Base-by-base conservation (phyloP, 495 filamentous ascomycete genomes). In the Penicillium longicatenatum region DNA sequence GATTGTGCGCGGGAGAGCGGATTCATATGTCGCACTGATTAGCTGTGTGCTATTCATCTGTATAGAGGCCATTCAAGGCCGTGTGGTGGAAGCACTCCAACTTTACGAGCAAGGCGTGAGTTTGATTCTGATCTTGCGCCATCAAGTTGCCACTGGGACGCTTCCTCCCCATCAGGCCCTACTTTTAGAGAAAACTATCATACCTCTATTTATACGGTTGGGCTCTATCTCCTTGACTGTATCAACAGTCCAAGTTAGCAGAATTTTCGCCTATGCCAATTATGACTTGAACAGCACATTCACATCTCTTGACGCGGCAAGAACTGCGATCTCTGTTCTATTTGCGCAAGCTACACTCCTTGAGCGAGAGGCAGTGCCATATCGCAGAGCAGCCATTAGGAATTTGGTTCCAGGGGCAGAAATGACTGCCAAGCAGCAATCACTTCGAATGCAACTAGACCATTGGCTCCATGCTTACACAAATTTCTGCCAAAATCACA, bases 21-120 rank as follows among this genome's bases (percentile, higher is more conserved):
- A 68, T 42, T 54, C 62, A 9, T 60, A 66, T 37, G 57, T 82
- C 17, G 75, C 81, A 4, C 65, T 84, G 6, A 66, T 84, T 24
- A 81, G 75, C 11, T 83, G 80, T 48, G 62, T 83, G 10, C 69
- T 84, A 5, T 84, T 82, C 48, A 75, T 82, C 17, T 80, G 77
- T 54, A 76, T 83, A 39, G 82, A 83, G 63, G 68, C 77, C 29
- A 69, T 83, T 52, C 79, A 81, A 55, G 76, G 73, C 10, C 77
- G 77, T 31, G 33, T 66, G 42, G 54, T 61, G 16, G 61, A 68
- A n/a, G 68, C 64, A 12, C 48, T 70, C 1, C 45, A 56, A 31
- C 56, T 73, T 1, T 68, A 67, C 44, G n/a, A 45, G 11, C 64
- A 71, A 16, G 66, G 69, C 1, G 44, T 65, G 5, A 51, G n/a